Conservation (phyloP, 441 rosid species). For the Metrosideros polymorpha region DNA sequence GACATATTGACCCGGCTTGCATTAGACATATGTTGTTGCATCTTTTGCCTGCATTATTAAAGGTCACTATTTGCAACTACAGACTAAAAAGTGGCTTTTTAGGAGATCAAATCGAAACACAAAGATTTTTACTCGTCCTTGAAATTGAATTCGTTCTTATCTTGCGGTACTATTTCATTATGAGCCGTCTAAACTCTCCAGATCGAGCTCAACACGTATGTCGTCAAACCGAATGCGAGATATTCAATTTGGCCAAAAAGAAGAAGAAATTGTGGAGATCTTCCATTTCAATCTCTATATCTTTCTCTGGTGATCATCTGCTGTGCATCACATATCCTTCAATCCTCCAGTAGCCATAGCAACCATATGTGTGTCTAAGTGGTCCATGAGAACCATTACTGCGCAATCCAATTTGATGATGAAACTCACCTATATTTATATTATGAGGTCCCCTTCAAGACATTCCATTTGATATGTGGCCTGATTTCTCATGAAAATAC, state of each 20-base stretch:
- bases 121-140: background rate
- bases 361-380: background rate
- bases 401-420: background rate
- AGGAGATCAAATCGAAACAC: background rate
- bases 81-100: background rate
- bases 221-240: background rate
- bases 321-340: background rate
- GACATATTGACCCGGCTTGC: background rate
- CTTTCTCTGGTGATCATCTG: background rate
- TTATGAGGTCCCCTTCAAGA: background rate
- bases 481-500: background rate
- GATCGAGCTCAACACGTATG: background rate
- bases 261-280: background rate
- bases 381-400: background rate
- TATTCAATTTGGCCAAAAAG: background rate
- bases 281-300: background rate
- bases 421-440: background rate
- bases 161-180: background rate
- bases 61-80: background rate
- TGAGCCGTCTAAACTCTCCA: background rate
- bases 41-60: background rate
- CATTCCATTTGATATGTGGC: background rate
- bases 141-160: background rate
- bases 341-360: background rate
- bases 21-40: background rate